These are phyloP conservation scores for Jatropha multifida DNA, from an alignment of 441 rosid species.

Conservation along the genomic window DNA sequence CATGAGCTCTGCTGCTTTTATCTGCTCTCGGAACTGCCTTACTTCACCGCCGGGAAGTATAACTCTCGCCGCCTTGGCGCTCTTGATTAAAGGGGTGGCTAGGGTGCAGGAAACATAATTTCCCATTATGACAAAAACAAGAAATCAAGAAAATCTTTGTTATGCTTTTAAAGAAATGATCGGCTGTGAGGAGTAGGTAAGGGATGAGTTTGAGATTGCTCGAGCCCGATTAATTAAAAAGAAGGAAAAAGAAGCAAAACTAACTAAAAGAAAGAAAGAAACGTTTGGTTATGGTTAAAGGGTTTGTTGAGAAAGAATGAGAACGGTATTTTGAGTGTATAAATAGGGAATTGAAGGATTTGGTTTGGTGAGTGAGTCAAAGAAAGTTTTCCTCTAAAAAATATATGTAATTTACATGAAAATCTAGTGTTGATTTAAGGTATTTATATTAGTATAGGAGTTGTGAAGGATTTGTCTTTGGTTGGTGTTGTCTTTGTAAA, in stretches of 20 bases:
- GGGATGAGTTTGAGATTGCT: too few species aligned
- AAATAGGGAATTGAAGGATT: neutral
- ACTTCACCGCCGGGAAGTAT: slow-evolving; percentile 57
- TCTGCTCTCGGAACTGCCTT: slow-evolving; percentile 39
- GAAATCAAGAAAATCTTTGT: neutral
- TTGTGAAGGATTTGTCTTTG: neutral
- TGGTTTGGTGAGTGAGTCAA: neutral
- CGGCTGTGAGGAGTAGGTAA: too few species aligned
- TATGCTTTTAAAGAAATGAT: neutral
- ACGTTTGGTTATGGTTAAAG: neutral
- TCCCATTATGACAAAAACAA: slow-evolving; percentile 38
- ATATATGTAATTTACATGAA: too few species aligned
- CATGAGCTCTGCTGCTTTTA: slow-evolving; percentile 67
- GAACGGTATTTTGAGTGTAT: neutral
- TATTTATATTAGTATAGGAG: neutral
- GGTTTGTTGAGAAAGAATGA: neutral
- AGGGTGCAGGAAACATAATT: slow-evolving; percentile 54
- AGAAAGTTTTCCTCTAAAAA: neutral
- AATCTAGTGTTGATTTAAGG: neutral
- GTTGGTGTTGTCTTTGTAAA: too few species aligned
- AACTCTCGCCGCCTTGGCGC: slow-evolving; percentile 40
- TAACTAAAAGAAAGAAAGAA: too few species aligned
- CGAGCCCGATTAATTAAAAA: too few species aligned
- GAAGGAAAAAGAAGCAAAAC: neutral
- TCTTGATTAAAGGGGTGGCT: slow-evolving; percentile 38